Conservation (phyloP, 441 rosid species). For the Macaranga tanarius region DNA sequence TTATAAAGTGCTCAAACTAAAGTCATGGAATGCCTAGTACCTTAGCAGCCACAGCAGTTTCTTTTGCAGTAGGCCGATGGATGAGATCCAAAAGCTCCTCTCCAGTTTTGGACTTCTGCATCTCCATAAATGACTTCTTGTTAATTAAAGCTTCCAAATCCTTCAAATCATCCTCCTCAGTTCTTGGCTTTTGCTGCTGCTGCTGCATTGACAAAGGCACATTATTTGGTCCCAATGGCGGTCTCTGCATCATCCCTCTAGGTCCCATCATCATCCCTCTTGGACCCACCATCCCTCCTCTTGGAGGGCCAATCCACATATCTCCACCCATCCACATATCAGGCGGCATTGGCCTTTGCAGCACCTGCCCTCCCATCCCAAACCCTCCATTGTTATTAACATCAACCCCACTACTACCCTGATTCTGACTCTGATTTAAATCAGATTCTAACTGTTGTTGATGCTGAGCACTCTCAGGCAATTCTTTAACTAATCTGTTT, state of each 20-base stretch:
- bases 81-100: conserved; percentile 91
- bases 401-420: conserved; percentile 9
- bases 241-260: conserved; percentile 50
- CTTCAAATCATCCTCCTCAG: conserved; percentile 84
- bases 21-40: conserved; percentile 32
- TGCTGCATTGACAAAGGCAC: conserved; percentile 20
- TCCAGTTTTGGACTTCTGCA: conserved; percentile 85
- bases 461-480: conserved; percentile 65
- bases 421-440: conserved; percentile 25
- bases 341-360: conserved; percentile 41
- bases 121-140: conserved; percentile 86
- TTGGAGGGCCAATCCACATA: conserved; percentile 29
- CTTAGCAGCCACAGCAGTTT: conserved; percentile 91
- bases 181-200: conserved; percentile 52
- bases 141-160: conserved; percentile 84
- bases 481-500: conserved; percentile 64
- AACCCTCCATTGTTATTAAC: conserved; percentile 19
- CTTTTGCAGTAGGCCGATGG: conserved; percentile 90
- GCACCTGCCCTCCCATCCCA: conserved; percentile 41
- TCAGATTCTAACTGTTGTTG: conserved; percentile 37
- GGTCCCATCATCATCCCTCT: conserved; percentile 45
- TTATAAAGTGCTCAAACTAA: background rate
- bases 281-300: conserved; percentile 50
- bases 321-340: conserved; percentile 65
- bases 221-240: conserved; percentile 33